These are phyloP conservation scores for Primulina eburnea DNA, from an alignment of 257 asterid species.

Conservation along the genomic window DNA sequence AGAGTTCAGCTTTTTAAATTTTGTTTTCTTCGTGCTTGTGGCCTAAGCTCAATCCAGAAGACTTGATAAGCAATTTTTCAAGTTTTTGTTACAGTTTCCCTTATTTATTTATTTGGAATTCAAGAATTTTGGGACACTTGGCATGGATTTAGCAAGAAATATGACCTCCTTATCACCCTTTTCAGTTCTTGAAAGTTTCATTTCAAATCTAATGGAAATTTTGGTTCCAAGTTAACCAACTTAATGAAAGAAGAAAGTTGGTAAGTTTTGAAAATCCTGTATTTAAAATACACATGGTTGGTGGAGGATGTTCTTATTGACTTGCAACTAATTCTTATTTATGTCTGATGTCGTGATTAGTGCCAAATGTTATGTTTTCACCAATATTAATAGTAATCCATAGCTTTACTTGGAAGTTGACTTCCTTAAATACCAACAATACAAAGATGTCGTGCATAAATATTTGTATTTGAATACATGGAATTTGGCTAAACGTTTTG, in stretches of 20 bases:
- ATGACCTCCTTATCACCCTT: background rate
- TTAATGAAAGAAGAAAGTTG: background rate
- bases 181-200: background rate
- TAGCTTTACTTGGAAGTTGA: too few species aligned
- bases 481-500: constrained; percentile 7
- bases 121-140: background rate
- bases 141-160: background rate
- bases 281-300: background rate
- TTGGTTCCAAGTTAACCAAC: background rate
- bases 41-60: background rate
- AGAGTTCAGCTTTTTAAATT: constrained; percentile 1
- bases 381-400: background rate
- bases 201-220: background rate
- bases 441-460: background rate
- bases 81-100: background rate
- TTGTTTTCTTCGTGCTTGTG: background rate
- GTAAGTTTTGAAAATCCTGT: background rate
- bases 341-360: background rate
- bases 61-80: background rate
- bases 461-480: background rate
- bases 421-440: constrained; percentile 13
- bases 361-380: constrained; percentile 1
- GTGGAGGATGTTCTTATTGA: background rate
- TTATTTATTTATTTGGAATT: background rate
- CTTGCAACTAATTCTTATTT: background rate